These are phyloP conservation scores for Cornus kousa DNA, from an alignment of 148 eudicot species.

Conservation along the genomic window DNA sequence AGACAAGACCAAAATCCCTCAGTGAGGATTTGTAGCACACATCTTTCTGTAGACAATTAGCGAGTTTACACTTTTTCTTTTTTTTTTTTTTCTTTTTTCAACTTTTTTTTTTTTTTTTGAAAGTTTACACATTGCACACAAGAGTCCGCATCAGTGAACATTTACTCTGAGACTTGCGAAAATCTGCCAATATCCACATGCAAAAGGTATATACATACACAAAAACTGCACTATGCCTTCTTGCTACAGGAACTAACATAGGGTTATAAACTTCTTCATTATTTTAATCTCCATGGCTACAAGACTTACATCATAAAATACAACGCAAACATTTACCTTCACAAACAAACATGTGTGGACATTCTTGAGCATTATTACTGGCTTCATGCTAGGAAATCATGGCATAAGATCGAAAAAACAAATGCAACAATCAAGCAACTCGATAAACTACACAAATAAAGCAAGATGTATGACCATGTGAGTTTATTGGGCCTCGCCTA, in stretches of 20 bases:
- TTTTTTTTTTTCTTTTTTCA: no score
- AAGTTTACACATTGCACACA: no score
- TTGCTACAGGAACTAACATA: background rate
- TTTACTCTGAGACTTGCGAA: background rate
- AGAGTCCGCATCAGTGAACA: no score
- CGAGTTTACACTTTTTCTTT: no score
- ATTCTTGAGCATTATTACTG: background rate
- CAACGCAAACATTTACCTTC: background rate
- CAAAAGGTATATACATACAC: background rate
- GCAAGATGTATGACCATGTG: background rate
- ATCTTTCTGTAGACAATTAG: no score
- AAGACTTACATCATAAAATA: background rate
- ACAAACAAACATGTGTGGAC: background rate
- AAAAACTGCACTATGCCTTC: background rate
- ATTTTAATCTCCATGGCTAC: background rate
- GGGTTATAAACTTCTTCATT: background rate
- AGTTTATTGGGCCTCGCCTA: background rate
- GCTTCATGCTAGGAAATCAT: background rate
- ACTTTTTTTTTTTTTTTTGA: no score
- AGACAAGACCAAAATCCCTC: no score
- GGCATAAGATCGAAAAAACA: background rate
- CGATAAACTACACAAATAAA: background rate
- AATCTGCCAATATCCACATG: background rate
- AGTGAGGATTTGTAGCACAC: no score
- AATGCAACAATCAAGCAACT: background rate